Evolutionary conservation across 1,284 basidiomycete species (phyloP).

Genomic region (Puccinia novopanici): DNA sequence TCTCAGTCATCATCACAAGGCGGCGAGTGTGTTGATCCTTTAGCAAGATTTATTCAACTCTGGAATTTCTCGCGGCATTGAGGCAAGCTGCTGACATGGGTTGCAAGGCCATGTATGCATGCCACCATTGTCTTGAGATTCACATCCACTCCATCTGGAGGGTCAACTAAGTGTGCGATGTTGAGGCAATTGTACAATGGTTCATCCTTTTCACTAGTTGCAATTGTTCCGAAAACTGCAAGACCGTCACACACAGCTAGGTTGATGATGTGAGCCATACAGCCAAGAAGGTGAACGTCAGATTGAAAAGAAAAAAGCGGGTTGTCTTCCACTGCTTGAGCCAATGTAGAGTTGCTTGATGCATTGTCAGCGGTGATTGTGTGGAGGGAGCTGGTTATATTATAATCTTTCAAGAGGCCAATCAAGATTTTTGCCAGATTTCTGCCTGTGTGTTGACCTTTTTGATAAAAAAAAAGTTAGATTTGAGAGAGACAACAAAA

Average conservation of each 20-base stretch:
- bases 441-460: not conserved
- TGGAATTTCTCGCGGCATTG: not conserved
- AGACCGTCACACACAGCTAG: conserved; percentile 14
- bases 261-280: conserved; percentile 36
- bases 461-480: not conserved
- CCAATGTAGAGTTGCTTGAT: too few relatives aligned
- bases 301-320: not conserved
- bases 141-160: conserved; percentile 3
- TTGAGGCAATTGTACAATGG: not conserved
- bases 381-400: not conserved
- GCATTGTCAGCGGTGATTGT: too few relatives aligned
- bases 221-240: not conserved
- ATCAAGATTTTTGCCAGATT: not conserved
- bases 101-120: conserved; percentile 6
- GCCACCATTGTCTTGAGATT: conserved; percentile 10
- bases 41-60: not conserved
- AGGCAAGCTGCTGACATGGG: not conserved
- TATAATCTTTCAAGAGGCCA: not conserved
- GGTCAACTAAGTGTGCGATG: not conserved
- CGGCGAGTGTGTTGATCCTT: too few relatives aligned
- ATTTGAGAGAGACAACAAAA: too few relatives aligned
- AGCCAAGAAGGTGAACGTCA: not conserved
- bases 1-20: not conserved
- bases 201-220: not conserved
- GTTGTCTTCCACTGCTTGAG: too few relatives aligned